Evolutionary conservation across 2,329 filamentous ascomycete genomes (phyloP).

Genomic region (Huntiella savannae): DNA sequence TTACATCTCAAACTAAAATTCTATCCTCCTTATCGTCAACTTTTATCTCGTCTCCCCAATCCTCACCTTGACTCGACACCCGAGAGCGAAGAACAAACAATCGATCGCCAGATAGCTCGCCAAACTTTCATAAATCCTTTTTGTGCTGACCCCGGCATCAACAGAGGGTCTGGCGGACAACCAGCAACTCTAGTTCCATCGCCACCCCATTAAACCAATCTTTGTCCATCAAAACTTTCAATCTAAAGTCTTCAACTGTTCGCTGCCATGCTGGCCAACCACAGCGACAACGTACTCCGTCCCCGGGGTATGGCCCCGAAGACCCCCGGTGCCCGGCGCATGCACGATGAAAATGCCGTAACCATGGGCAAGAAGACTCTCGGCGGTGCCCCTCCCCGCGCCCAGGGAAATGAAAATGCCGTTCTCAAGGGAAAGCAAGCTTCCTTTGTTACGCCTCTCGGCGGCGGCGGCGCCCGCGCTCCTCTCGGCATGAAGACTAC

Average conservation of each 20-base stretch:
- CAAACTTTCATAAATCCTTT: too few species aligned
- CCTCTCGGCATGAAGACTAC: slow-evolving; percentile 89
- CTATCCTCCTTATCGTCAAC: too few species aligned
- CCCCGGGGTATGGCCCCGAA: slow-evolving; percentile 36
- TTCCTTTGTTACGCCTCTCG: slow-evolving; percentile 4
- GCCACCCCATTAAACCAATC: neutral
- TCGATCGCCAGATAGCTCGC: too few species aligned
- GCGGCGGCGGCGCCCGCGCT: slow-evolving; percentile 42
- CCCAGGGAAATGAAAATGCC: slow-evolving; percentile 9
- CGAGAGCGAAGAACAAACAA: too few species aligned
- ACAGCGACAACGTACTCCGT: slow-evolving; percentile 56
- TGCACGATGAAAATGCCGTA: slow-evolving; percentile 66
- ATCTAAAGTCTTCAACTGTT: neutral
- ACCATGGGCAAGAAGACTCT: slow-evolving; percentile 9
- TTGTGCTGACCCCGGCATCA: too few species aligned
- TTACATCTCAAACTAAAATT: too few species aligned
- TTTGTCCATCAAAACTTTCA: neutral
- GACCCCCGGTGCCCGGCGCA: slow-evolving; percentile 54
- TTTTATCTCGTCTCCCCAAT: too few species aligned
- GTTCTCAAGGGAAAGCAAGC: slow-evolving; percentile 6
- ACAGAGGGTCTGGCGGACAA: too few species aligned
- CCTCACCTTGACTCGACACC: too few species aligned
- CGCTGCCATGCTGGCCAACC: slow-evolving; percentile 50
- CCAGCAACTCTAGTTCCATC: neutral
- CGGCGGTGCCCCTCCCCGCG: slow-evolving; percentile 3